Conservation (phyloP, 2,329 filamentous ascomycete species). For the Fusarium sp. region DNA sequence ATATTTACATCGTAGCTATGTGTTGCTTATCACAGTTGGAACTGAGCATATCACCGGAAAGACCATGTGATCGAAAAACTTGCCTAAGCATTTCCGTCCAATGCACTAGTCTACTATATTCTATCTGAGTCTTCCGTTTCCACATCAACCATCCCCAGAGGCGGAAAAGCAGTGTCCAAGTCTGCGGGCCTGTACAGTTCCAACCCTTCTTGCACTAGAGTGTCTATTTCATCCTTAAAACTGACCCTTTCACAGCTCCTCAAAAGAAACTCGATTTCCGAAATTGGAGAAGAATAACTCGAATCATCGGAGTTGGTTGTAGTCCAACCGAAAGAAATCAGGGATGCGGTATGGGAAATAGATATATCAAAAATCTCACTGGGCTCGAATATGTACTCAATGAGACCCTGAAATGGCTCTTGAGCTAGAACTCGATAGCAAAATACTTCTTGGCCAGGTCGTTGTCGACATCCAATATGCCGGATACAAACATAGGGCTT, state of each 20-base stretch:
- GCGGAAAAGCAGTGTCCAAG: accelerated
- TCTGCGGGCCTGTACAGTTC: accelerated
- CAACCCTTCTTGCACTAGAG: background rate
- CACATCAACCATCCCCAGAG: accelerated
- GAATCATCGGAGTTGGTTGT: too few relatives aligned
- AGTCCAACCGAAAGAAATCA: too few relatives aligned
- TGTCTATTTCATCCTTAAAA: background rate
- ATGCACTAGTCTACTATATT: too few relatives aligned
- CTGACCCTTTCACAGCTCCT: accelerated
- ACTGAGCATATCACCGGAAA: too few relatives aligned
- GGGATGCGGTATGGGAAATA: too few relatives aligned
- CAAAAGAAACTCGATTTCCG: accelerated
- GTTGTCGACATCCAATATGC: accelerated
- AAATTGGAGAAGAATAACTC: accelerated
- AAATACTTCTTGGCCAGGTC: accelerated
- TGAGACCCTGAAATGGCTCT: accelerated
- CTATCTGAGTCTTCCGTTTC: too few relatives aligned
- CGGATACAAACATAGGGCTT: accelerated
- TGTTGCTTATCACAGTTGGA: too few relatives aligned
- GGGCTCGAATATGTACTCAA: background rate
- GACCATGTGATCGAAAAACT: too few relatives aligned
- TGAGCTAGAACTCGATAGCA: background rate
- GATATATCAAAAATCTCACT: too few relatives aligned
- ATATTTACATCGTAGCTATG: too few relatives aligned
- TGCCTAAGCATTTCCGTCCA: too few relatives aligned